Evolutionary conservation across 306 rosid genomes (phyloP), one percentile per base, ranked within the genome.

Genomic region (Pyrus pyrifolia): DNA sequence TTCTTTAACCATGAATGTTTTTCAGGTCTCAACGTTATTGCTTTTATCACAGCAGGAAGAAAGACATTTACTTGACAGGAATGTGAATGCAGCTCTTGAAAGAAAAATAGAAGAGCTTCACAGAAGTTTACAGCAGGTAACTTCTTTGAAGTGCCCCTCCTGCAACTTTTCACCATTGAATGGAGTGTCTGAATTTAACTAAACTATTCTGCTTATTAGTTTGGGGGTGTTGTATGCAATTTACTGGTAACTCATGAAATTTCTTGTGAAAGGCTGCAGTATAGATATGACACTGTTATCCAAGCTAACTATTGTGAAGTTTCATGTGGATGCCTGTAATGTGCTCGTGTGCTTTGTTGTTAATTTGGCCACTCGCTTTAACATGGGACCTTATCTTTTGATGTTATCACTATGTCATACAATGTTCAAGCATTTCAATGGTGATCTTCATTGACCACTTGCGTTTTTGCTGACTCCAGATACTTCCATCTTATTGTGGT

Each of bases 11-110:
- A 49, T 79, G 77, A 78, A 66, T 78, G 33, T 67, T 68, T 78
- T 70, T 70, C 89, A 96, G 99, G 98, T 96, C 81, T 80, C 81
- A 69, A 77, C 93, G 59, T 78, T 92, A 76, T 81, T 96, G 83
- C 96, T 90, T 80, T 83, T 96, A 65, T 96, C 99, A 23, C 99
- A 96, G 87, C 93, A 96, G 80, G 99, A 96, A 55, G 99, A 92
- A 85, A 89, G 99, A 75, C 81, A 92, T 85, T 79, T 91, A 70
- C 85, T 96, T 72, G 96, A 92, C 83, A 88, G 89, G 79, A 90
- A 96, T 89, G 96, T 92, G 80, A 87, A 70, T 74, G 83, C 81
- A 40, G 93, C 97, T 75, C 93, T 92, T 79, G 91, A 92, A 85
- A 89, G 74, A 46, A 92, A 88, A 88, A 79, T 72, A 46, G 99